A percentile compares a stretch with the other conserved stretches of the same genome.
phyloP scores from a whole-genome alignment of 1,139 yeast species.

The Yamadazyma conglobata region DNA sequence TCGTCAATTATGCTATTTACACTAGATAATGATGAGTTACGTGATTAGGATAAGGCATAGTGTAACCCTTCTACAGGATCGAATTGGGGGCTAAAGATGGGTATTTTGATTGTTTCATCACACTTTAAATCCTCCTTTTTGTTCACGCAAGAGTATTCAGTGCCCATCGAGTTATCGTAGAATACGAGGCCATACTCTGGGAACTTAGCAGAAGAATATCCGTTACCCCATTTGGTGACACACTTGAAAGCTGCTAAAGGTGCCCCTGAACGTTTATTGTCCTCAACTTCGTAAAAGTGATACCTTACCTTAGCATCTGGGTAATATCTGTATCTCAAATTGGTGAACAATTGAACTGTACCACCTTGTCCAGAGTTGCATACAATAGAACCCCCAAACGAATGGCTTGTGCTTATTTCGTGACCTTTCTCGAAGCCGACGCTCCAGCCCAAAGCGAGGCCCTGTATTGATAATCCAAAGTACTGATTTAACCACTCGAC shows the following conservation, averaged over 20 bases:
- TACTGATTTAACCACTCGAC: background rate
- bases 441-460: conserved; percentile 6
- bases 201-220: conserved; percentile 7
- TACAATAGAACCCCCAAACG: conserved; percentile 12
- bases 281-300: conserved; percentile 5
- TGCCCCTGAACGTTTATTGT: background rate
- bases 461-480: background rate
- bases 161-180: conserved; percentile 14
- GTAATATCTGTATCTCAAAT: conserved; percentile 10
- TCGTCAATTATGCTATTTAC: background rate
- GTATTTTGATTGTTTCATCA: conserved; percentile 3
- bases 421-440: conserved; percentile 5
- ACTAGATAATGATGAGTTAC: background rate
- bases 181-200: conserved; percentile 13
- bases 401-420: conserved; percentile 8
- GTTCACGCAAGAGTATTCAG: conserved; percentile 16
- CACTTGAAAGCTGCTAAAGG: background rate
- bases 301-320: conserved; percentile 14
- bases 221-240: conserved; percentile 10
- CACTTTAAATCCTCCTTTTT: conserved; percentile 7
- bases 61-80: conserved; percentile 11
- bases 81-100: conserved; percentile 9
- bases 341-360: conserved; percentile 13
- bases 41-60: no score
- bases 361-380: conserved; percentile 12